These are phyloP conservation scores for barley (Hordeum vulgare) DNA, from an alignment of 176 grass and related monocot species.

Conservation along the genomic window MorexV3_pseudomolecules_assembly NC_058523.1:8569859-8570358, in stretches of 20 bases:
- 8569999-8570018: neutral
- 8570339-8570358: neutral
- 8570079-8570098: neutral
- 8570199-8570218: constrained; percentile 13
- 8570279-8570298: neutral
- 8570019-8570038: neutral
- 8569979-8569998: neutral
- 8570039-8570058: neutral
- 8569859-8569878: neutral
- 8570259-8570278: neutral
- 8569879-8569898: neutral
- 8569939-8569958: neutral
- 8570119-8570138: neutral
- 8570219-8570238: constrained; percentile 11
- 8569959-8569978: neutral
- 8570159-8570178: neutral
- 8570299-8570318: neutral
- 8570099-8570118: neutral
- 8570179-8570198: neutral
- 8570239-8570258: neutral
- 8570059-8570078: neutral
- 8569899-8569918: too few species aligned
- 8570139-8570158: constrained; percentile 14
- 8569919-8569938: too few species aligned
- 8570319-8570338: neutral